Conservation (phyloP, 1,284 basidiomycete species). For the Porphyrellus sp. region DNA sequence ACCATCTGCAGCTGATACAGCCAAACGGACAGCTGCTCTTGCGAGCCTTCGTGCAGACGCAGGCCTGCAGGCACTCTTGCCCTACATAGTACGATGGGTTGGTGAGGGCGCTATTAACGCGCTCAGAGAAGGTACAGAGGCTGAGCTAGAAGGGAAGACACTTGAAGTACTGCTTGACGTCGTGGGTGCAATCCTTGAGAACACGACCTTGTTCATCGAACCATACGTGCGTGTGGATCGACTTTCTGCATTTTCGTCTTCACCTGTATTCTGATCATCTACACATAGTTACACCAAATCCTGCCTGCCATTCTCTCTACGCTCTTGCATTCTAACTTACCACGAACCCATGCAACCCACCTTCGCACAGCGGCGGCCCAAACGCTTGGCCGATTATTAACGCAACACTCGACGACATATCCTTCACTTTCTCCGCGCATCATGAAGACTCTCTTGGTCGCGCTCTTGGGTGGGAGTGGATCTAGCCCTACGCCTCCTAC, state of each 20-base stretch:
- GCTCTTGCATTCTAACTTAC: constrained; percentile 82
- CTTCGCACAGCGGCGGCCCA: constrained; percentile 77
- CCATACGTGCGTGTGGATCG: constrained; percentile 73
- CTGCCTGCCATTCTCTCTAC: constrained; percentile 90
- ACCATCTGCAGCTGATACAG: constrained; percentile 40
- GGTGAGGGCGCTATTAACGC: constrained; percentile 81
- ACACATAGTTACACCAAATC: constrained; percentile 86
- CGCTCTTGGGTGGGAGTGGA: constrained; percentile 51
- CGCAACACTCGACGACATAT: constrained; percentile 77
- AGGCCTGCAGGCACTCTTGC: constrained; percentile 90
- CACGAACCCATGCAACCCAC: constrained; percentile 52
- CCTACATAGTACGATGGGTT: constrained; percentile 94
- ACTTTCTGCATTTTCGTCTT: not conserved
- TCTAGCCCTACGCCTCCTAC: constrained; percentile 9
- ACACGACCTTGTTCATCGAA: constrained; percentile 89
- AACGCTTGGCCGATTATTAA: constrained; percentile 78
- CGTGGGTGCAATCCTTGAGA: constrained; percentile 79
- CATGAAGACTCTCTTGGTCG: constrained; percentile 88
- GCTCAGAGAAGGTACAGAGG: constrained; percentile 56
- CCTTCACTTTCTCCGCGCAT: constrained; percentile 85
- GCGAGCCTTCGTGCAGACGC: constrained; percentile 88
- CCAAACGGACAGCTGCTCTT: constrained; percentile 82
- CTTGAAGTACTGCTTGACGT: constrained; percentile 82
- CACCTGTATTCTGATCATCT: not conserved
- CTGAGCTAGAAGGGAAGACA: constrained; percentile 61